Base-by-base conservation (phyloP, 768 basidiomycete species). In the Chalciporus chontae region DNA sequence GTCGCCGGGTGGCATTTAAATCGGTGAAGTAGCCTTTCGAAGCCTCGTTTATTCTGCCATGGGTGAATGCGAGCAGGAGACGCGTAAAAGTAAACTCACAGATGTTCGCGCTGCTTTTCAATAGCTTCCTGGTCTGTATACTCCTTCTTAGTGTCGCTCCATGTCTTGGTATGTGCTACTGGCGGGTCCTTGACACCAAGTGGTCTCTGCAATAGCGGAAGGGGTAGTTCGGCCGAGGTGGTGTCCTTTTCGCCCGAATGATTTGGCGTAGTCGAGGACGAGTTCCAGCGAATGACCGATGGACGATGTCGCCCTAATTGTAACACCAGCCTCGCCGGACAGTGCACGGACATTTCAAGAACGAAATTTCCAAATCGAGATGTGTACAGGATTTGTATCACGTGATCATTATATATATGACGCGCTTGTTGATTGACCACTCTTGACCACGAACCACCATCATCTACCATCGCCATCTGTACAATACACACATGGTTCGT, bases 21-120 rank as follows among this genome's bases (percentile, higher is more conserved):
- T 97, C 95, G 45, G 87, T 77, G 61, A 91, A 97, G 69, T 97
- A 95, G 0, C 93, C 92, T 61, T 85, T 87, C 11, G 81, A 78
- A 0, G 76, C 81, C 63, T 84, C 77, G 52, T 80, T 75, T 51
- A 85, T 71, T 36, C 84, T 86, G 56, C 2, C 19, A 45, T 8
- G 21, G 26, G 36, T 53, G 26, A 59, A 52, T 10, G 10, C 17
- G 19, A 43, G 39, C 23, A 23, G 21, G 19, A 9, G 32, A 6
- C 3, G 3, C 17, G 7, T n/a, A 19, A 41, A 54, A 43, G 24
- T 46, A 41, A 26, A 57, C 73, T 55, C 46, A 78, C 76, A 77
- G 51, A 65, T 87, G 85, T 53, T 77, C 72, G 43, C 94, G 74
- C 61, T 92, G 85, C 23, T 80, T 79, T 56, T 87, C 73, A 37